These are phyloP conservation scores for Apophysomyces sp. DNA, from an alignment of 371 early-diverging fungal genomes.

Conservation along the genomic window DNA sequence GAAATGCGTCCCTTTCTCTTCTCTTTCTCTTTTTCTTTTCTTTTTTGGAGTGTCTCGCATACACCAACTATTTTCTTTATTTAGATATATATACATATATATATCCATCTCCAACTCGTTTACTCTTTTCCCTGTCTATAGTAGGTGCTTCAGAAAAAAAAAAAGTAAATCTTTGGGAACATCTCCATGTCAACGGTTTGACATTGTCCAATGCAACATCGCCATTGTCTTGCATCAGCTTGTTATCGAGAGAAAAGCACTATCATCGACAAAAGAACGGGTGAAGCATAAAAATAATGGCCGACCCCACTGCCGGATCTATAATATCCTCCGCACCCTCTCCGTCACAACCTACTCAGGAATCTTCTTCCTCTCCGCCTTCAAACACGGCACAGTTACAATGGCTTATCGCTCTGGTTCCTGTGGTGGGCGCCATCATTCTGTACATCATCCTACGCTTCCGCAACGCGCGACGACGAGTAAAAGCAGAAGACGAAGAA, in stretches of 20 bases:
- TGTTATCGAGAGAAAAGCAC: neutral
- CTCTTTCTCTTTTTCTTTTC: neutral
- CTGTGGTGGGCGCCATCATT: constrained; percentile 5
- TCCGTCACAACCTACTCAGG: constrained; percentile 3
- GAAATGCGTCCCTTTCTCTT: neutral
- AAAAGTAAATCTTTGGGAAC: no score
- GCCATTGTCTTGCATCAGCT: neutral
- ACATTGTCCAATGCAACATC: no score
- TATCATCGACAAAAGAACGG: neutral
- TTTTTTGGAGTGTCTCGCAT: neutral
- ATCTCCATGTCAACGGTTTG: no score
- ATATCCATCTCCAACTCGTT: neutral
- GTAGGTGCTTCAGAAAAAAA: no score
- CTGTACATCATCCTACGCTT: constrained; percentile 6
- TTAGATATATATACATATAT: neutral
- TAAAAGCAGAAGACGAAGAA: neutral
- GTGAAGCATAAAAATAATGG: neutral
- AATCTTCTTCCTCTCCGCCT: neutral
- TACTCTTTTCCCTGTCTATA: no score
- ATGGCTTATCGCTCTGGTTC: constrained; percentile 22
- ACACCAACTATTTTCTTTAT: neutral
- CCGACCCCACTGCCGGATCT: neutral
- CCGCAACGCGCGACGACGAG: constrained; percentile 4
- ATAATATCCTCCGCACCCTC: neutral
- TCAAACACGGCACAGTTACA: constrained; percentile 4